Conservation (phyloP, 257 asterid genomes). For the Leptodermis oblonga region DNA sequence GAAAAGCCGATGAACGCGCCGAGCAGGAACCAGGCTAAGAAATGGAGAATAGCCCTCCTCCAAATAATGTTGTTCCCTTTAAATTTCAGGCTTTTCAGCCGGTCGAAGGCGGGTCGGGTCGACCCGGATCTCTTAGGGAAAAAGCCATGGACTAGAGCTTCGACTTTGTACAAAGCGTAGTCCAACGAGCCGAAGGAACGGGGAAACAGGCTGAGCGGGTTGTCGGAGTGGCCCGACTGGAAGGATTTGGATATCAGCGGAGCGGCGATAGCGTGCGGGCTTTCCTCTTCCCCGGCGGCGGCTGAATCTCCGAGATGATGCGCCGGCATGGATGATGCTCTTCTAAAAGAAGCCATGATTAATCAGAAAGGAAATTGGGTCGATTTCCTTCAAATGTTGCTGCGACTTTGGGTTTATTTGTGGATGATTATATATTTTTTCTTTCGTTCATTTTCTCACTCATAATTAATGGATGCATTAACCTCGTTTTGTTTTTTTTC, state of each 20-base stretch:
- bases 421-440: too few relatives aligned
- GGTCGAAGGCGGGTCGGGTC: conserved; percentile 46
- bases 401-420: background rate
- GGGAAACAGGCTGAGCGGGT: conserved; percentile 27
- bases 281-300: conserved; percentile 43
- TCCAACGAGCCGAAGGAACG: conserved; percentile 45
- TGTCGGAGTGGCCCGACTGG: conserved; percentile 36
- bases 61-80: conserved; percentile 46
- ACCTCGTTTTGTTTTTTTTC: conserved; percentile 1
- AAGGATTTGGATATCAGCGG: conserved; percentile 57
- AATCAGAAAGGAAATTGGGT: conserved; percentile 1
- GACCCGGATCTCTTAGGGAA: conserved; percentile 51
- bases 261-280: conserved; percentile 53
- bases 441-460: background rate
- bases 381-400: background rate
- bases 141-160: conserved; percentile 38
- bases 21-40: conserved; percentile 47
- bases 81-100: conserved; percentile 51
- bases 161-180: conserved; percentile 45
- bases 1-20: conserved; percentile 46
- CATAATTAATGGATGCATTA: background rate
- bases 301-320: conserved; percentile 44
- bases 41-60: conserved; percentile 58
- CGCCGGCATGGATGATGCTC: conserved; percentile 54
- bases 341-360: conserved; percentile 68